Conservation (phyloP, 2,329 filamentous ascomycete species). For the Leptographium wingfieldii region DNA sequence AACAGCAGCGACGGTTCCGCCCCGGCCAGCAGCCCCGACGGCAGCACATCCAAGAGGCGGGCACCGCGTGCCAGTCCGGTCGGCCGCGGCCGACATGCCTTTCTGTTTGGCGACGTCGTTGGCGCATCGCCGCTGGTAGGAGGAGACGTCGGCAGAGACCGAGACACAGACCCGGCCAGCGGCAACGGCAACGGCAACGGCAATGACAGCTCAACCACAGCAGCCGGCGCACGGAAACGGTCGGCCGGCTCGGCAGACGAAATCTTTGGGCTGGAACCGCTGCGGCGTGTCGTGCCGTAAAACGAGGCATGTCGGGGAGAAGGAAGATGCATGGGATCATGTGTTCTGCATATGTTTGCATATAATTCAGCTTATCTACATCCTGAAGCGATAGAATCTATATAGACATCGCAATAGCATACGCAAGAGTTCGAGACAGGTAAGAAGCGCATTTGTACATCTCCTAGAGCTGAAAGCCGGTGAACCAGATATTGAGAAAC, state of each 20-base stretch:
- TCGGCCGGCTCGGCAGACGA: conserved; percentile 28
- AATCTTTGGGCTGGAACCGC: conserved; percentile 43
- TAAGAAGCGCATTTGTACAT: too few relatives aligned
- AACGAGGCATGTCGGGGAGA: background rate
- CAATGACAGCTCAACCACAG: background rate
- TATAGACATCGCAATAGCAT: background rate
- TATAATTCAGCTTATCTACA: background rate
- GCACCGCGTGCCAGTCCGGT: conserved; percentile 17
- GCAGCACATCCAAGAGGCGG: conserved; percentile 5
- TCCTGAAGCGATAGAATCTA: background rate
- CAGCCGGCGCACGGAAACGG: conserved; percentile 18
- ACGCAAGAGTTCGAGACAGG: too few relatives aligned
- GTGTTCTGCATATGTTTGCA: background rate
- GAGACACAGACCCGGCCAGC: conserved; percentile 13
- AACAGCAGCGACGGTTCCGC: background rate
- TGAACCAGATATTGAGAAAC: too few relatives aligned
- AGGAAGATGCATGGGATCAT: background rate
- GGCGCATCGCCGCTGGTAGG: conserved; percentile 10
- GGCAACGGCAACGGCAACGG: conserved; percentile 8
- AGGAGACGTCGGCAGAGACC: conserved; percentile 22
- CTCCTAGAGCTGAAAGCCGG: too few relatives aligned
- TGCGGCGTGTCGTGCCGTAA: conserved; percentile 19
- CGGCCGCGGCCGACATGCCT: conserved; percentile 43
- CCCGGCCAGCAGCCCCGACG: conserved; percentile 2
- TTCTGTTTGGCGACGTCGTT: conserved; percentile 43